These are phyloP conservation scores for Phytophthora ramorum DNA, from an alignment of 352 stramenopile species.

Conservation along the genomic window DNA sequence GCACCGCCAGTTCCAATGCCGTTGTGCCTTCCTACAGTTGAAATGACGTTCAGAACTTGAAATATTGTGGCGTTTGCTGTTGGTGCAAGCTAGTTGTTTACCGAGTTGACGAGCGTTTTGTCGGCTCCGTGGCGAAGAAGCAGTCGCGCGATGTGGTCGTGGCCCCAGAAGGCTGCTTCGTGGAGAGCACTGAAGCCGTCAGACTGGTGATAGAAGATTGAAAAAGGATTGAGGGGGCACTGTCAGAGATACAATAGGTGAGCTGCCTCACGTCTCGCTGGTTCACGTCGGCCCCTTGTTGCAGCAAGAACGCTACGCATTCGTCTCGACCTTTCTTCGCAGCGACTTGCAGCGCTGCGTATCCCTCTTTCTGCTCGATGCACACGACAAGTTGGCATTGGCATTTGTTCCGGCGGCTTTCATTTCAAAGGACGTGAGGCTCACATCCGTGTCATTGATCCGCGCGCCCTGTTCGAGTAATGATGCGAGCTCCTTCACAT, in stretches of 20 bases:
- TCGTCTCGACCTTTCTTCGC: slow-evolving; percentile 62
- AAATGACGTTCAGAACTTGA: not conserved
- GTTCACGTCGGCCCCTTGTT: slow-evolving; percentile 61
- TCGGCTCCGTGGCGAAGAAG: slow-evolving; percentile 58
- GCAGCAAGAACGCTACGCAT: slow-evolving; percentile 61
- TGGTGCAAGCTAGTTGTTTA: slow-evolving; percentile 14
- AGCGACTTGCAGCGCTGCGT: slow-evolving; percentile 61
- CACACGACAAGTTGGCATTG: not conserved
- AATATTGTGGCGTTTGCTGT: not conserved
- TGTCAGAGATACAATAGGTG: not conserved
- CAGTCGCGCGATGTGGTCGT: slow-evolving; percentile 68
- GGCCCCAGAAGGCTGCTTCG: slow-evolving; percentile 66
- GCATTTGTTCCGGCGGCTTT: not conserved
- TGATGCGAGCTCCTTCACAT: slow-evolving; percentile 40
- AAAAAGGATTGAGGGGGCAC: not conserved
- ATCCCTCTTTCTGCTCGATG: slow-evolving; percentile 60
- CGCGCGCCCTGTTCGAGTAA: slow-evolving; percentile 52
- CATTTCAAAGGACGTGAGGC: not conserved
- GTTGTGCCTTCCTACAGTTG: slow-evolving; percentile 63
- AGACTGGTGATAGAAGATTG: slow-evolving; percentile 35
- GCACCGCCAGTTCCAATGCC: slow-evolving; percentile 68
- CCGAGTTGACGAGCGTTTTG: slow-evolving; percentile 65
- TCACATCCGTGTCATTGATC: slow-evolving; percentile 68
- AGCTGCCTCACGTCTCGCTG: slow-evolving; percentile 54
- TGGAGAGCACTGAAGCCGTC: slow-evolving; percentile 77